Evolutionary conservation across 2,329 filamentous ascomycete genomes (phyloP).

Genomic region (Colletotrichum agaves): DNA sequence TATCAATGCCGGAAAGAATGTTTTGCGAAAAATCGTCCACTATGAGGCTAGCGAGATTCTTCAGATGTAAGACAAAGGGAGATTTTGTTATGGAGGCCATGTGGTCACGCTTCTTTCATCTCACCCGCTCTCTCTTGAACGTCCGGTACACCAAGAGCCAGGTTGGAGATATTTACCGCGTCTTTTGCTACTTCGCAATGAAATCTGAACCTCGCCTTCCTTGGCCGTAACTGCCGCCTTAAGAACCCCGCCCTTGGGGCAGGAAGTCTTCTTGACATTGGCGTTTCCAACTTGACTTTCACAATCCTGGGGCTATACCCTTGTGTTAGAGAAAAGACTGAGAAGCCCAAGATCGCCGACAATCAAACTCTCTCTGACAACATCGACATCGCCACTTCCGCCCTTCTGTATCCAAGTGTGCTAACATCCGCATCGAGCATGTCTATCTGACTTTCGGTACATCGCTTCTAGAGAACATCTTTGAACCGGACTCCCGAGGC

Average conservation of each 20-base stretch:
- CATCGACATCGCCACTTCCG: constrained; percentile 49
- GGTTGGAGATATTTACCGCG: constrained; percentile 52
- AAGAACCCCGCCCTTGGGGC: constrained; percentile 54
- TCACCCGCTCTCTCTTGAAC: constrained; percentile 47
- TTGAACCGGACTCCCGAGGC: too few species aligned
- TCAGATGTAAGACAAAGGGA: constrained; percentile 50
- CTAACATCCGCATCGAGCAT: background rate
- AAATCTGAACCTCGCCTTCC: constrained; percentile 47
- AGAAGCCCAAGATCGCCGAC: constrained; percentile 49
- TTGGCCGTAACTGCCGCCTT: constrained; percentile 47
- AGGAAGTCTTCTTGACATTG: constrained; percentile 55
- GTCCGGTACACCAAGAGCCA: constrained; percentile 52
- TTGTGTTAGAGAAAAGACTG: constrained; percentile 41
- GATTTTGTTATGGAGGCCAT: constrained; percentile 59
- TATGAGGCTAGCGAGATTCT: constrained; percentile 55
- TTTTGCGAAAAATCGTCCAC: constrained; percentile 59
- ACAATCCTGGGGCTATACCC: constrained; percentile 48
- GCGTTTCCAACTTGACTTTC: constrained; percentile 57
- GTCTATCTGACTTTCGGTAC: background rate
- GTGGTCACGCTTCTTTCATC: constrained; percentile 57
- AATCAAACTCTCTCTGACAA: constrained; percentile 49
- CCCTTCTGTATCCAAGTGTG: constrained; percentile 50
- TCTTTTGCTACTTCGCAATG: constrained; percentile 53
- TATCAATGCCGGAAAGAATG: constrained; percentile 54
- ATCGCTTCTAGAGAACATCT: too few species aligned